phyloP scores from a whole-genome alignment of 495 filamentous ascomycete species.

The Neurospora intermedia region DNA sequence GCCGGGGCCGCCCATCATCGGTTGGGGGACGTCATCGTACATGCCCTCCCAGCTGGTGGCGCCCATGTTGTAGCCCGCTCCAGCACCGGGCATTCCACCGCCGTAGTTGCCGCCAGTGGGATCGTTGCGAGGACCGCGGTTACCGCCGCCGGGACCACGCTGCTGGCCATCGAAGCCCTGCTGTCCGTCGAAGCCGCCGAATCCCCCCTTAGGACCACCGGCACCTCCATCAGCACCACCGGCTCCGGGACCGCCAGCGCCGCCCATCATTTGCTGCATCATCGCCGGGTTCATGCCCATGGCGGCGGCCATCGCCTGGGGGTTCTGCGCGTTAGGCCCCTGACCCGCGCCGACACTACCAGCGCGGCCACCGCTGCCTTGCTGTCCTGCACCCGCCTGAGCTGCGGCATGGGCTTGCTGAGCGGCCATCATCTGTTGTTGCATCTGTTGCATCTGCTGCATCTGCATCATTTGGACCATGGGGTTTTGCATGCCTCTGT shows the following conservation, averaged over 20 bases:
- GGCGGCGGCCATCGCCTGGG: constrained; percentile 33
- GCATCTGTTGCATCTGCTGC: constrained; percentile 80
- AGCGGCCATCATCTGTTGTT: constrained; percentile 45
- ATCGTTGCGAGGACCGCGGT: constrained; percentile 25
- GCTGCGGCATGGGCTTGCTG: constrained; percentile 22
- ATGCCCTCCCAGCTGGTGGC: constrained; percentile 94
- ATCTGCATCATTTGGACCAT: constrained; percentile 55
- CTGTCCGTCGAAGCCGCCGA: constrained; percentile 43
- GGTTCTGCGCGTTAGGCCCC: not conserved
- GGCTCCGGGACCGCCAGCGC: constrained; percentile 20
- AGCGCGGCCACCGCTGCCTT: constrained; percentile 22
- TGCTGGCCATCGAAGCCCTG: constrained; percentile 66
- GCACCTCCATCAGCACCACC: constrained; percentile 20
- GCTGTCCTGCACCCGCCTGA: constrained; percentile 6
- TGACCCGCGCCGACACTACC: constrained; percentile 16
- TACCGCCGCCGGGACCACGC: constrained; percentile 22
- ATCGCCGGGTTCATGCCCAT: constrained; percentile 67
- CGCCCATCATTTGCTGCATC: constrained; percentile 75
- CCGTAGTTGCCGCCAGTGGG: constrained; percentile 15
- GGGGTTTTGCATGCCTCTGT: constrained; percentile 50
- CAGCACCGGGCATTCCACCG: constrained; percentile 20
- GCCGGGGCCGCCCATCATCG: constrained; percentile 49
- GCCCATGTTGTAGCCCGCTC: constrained; percentile 17
- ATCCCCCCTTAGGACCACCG: constrained; percentile 30
- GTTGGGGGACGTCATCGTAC: constrained; percentile 97